These are phyloP conservation scores for Millerago galiae DNA, from an alignment of 805 yeast genomes.

Conservation along the genomic window DNA sequence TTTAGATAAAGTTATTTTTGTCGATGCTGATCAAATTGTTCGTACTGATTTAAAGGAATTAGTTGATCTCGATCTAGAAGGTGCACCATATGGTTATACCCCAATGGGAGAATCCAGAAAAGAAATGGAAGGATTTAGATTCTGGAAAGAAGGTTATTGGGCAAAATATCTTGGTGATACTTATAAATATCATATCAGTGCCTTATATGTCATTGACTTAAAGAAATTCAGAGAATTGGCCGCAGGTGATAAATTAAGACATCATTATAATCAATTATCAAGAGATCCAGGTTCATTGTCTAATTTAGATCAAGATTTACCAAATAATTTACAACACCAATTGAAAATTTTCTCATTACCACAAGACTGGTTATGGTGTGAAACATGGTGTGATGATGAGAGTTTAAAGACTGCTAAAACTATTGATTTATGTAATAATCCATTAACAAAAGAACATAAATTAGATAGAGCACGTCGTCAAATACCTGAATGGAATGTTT, in stretches of 20 bases:
- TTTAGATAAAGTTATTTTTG: slow-evolving; percentile 69
- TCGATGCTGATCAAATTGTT: slow-evolving; percentile 81
- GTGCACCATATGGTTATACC: slow-evolving; percentile 80
- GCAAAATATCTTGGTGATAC: slow-evolving; percentile 47
- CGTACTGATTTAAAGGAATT: slow-evolving; percentile 69
- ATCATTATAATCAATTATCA: slow-evolving; percentile 78
- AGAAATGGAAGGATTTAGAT: slow-evolving; percentile 80
- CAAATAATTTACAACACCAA: slow-evolving; percentile 73
- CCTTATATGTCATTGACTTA: slow-evolving; percentile 77
- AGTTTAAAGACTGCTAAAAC: slow-evolving; percentile 59
- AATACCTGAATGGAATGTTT: slow-evolving; percentile 69
- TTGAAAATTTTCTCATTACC: slow-evolving; percentile 69
- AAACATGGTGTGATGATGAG: slow-evolving; percentile 80
- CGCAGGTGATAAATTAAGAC: slow-evolving; percentile 77
- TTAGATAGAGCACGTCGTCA: slow-evolving; percentile 68
- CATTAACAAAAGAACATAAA: slow-evolving; percentile 74
- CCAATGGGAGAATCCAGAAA: slow-evolving; percentile 80
- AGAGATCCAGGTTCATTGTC: slow-evolving; percentile 73
- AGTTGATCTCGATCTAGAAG: slow-evolving; percentile 60
- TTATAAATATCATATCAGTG: slow-evolving; percentile 68
- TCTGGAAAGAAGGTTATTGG: slow-evolving; percentile 97
- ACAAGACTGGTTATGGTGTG: slow-evolving; percentile 90
- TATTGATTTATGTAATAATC: slow-evolving; percentile 80
- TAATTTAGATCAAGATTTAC: slow-evolving; percentile 86
- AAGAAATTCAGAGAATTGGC: slow-evolving; percentile 51